These are phyloP conservation scores for Apium graveolens DNA, from an alignment of 129 eudicot genomes.

Conservation along the genomic window DNA sequence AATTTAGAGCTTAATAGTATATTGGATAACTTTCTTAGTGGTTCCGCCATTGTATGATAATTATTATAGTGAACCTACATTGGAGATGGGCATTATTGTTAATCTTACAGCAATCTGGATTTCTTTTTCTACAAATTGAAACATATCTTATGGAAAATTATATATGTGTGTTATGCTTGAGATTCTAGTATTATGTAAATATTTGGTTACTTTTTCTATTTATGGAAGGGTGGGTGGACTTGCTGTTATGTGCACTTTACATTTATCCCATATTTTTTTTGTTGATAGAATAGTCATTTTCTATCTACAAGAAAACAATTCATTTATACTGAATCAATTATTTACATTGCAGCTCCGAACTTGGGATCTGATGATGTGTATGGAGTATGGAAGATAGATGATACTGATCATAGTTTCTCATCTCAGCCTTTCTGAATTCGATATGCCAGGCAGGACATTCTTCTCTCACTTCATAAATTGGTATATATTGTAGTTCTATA, in stretches of 20 bases:
- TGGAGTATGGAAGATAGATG: slow-evolving; percentile 98
- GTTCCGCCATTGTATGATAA: too few species aligned
- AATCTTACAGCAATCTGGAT: not conserved
- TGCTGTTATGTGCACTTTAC: not conserved
- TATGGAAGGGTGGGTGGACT: not conserved
- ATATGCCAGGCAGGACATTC: slow-evolving; percentile 93
- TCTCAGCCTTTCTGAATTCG: slow-evolving; percentile 91
- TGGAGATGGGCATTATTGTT: not conserved
- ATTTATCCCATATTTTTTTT: not conserved
- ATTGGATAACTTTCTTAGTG: too few species aligned
- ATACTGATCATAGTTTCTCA: slow-evolving; percentile 79
- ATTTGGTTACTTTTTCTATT: not conserved
- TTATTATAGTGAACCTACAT: not conserved
- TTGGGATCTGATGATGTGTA: slow-evolving; percentile 66
- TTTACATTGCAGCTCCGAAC: slow-evolving; percentile 68
- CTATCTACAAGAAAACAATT: not conserved
- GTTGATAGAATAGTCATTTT: not conserved
- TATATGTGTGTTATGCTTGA: not conserved
- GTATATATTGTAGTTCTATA: too few species aligned
- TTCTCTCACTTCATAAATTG: slow-evolving; percentile 77
- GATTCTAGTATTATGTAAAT: not conserved
- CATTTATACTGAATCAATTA: slow-evolving; percentile 10
- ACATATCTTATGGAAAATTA: too few species aligned
- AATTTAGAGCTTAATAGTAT: too few species aligned
- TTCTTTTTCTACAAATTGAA: not conserved